Percentiles rank a stretch among this genome's conserved stretches.
Evolutionary conservation across 352 stramenopile species (phyloP).

Genomic region (Salisapilia sapeloensis): DNA sequence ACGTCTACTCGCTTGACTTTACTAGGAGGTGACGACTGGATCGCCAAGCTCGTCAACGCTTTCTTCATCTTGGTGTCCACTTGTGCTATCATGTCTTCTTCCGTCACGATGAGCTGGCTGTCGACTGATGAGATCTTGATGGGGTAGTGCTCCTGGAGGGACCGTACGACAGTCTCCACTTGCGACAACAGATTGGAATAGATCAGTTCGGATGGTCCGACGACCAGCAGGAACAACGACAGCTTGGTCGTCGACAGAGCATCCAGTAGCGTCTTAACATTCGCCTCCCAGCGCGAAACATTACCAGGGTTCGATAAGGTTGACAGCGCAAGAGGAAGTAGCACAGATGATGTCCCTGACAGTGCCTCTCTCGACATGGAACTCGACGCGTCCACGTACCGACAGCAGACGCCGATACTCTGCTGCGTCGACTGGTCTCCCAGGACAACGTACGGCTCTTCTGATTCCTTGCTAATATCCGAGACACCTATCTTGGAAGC

Average conservation of each 20-base stretch:
- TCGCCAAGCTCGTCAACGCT: too few species aligned
- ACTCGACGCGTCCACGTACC: slow-evolving; percentile 25
- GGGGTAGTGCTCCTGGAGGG: too few species aligned
- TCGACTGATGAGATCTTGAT: too few species aligned
- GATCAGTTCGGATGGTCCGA: too few species aligned
- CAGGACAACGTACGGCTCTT: slow-evolving; percentile 3
- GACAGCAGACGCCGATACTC: slow-evolving; percentile 27
- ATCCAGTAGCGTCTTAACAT: slow-evolving; percentile 13
- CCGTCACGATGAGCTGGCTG: too few species aligned
- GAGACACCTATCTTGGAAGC: slow-evolving; percentile 32
- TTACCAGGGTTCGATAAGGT: slow-evolving; percentile 12
- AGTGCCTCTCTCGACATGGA: slow-evolving; percentile 11
- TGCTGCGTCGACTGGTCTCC: slow-evolving; percentile 10
- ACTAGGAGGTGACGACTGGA: too few species aligned
- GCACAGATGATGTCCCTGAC: slow-evolving; percentile 20
- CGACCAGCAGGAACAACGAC: too few species aligned
- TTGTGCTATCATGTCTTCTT: too few species aligned
- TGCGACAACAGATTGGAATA: too few species aligned
- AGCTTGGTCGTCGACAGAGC: slow-evolving; percentile 11
- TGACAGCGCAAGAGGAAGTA: slow-evolving; percentile 38
- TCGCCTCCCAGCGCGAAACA: slow-evolving; percentile 19
- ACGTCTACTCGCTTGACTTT: too few species aligned
- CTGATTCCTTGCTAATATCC: slow-evolving; percentile 8
- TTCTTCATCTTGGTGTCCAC: too few species aligned
- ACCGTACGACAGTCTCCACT: too few species aligned